Conservation (phyloP, 805 yeast species). For the Pichia phayaonensis region DNA sequence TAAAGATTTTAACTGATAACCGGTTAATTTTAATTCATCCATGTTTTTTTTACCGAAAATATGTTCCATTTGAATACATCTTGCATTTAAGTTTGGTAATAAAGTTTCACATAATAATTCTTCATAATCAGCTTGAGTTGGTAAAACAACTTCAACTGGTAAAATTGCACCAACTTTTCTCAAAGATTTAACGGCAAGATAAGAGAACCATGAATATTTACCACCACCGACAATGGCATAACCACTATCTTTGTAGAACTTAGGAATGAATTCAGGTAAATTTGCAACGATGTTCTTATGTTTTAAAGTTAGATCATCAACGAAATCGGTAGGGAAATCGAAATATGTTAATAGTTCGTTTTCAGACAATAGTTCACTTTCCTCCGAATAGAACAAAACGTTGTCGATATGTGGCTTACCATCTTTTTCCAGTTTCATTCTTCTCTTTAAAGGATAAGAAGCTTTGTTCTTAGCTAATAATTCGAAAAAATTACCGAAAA, state of each 20-base stretch:
- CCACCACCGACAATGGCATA: constrained; percentile 40
- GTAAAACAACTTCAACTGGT: constrained; percentile 25
- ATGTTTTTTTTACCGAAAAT: constrained; percentile 27
- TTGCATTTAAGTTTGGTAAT: constrained; percentile 34
- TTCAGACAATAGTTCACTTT: constrained; percentile 10
- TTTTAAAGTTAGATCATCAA: constrained; percentile 36
- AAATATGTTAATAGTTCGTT: constrained; percentile 5
- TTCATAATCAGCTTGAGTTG: constrained; percentile 14
- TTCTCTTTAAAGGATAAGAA: constrained; percentile 26
- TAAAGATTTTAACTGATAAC: constrained; percentile 35
- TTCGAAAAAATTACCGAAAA: background rate
- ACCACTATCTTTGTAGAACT: constrained; percentile 24
- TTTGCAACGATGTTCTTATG: constrained; percentile 39
- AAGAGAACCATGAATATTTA: constrained; percentile 33
- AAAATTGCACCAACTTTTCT: constrained; percentile 36
- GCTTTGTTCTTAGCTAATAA: constrained; percentile 16
- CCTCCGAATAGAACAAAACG: constrained; percentile 8
- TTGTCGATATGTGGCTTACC: constrained; percentile 19
- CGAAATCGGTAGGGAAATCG: constrained; percentile 31
- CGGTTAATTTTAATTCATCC: constrained; percentile 19
- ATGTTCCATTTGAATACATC: constrained; percentile 33
- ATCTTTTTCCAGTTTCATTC: constrained; percentile 16
- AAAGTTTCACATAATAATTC: constrained; percentile 27
- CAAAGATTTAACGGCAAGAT: constrained; percentile 32
- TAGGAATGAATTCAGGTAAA: constrained; percentile 35